Percentiles rank a stretch among this genome's conserved stretches.
Conservation (phyloP, 2,329 filamentous ascomycete species). For the Aspergillus sergii region DNA sequence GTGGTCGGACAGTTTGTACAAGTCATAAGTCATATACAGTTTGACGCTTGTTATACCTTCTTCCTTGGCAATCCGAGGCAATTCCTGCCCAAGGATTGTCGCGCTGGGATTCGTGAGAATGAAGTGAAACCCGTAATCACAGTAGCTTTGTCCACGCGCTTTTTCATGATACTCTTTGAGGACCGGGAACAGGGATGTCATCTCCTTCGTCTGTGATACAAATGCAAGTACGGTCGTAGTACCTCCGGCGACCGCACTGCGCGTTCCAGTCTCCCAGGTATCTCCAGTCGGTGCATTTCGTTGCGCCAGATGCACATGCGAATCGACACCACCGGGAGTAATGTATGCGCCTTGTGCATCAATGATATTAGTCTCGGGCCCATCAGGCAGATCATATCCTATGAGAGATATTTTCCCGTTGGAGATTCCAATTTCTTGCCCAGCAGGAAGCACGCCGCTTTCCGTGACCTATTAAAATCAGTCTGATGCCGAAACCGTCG, state of each 20-base stretch:
- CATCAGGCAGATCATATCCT: too few species aligned
- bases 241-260: slow-evolving; percentile 53
- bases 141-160: slow-evolving; percentile 52
- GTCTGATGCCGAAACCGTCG: too few species aligned
- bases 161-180: slow-evolving; percentile 51
- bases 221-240: slow-evolving; percentile 62
- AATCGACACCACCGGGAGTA: slow-evolving; percentile 50
- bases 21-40: slow-evolving; percentile 52
- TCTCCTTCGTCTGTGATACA: slow-evolving; percentile 53
- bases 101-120: slow-evolving; percentile 40
- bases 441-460: too few species aligned
- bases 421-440: too few species aligned
- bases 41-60: slow-evolving; percentile 50
- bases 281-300: neutral
- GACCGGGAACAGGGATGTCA: slow-evolving; percentile 43
- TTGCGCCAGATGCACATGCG: slow-evolving; percentile 53
- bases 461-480: too few species aligned
- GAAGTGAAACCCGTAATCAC: slow-evolving; percentile 58
- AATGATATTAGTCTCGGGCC: too few species aligned
- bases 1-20: slow-evolving; percentile 43
- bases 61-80: slow-evolving; percentile 36
- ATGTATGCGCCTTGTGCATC: too few species aligned
- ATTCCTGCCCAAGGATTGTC: slow-evolving; percentile 40
- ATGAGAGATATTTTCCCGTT: too few species aligned
- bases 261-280: slow-evolving; percentile 43